phyloP scores from a whole-genome alignment of 2,329 filamentous ascomycete genomes.

The Ophiosphaerella korrae region DNA sequence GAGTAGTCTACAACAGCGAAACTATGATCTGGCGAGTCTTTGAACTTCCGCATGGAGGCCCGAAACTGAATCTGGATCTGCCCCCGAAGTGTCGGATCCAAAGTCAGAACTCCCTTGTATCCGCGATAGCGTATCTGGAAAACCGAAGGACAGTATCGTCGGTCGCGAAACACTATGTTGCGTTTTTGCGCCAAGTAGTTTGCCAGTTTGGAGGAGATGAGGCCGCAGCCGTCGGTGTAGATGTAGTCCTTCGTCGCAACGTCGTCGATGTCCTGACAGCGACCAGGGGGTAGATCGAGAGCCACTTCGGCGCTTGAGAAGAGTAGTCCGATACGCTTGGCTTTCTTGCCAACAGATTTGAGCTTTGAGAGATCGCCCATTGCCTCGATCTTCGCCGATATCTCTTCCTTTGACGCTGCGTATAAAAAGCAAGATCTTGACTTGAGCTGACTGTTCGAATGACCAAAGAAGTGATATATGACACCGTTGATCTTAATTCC shows the following conservation, averaged over 20 bases:
- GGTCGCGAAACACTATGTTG: constrained; percentile 45
- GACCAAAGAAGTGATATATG: constrained; percentile 51
- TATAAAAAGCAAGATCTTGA: constrained; percentile 49
- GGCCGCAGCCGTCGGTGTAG: constrained; percentile 52
- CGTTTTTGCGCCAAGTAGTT: constrained; percentile 38
- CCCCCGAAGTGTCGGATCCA: constrained; percentile 43
- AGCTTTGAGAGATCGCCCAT: constrained; percentile 51
- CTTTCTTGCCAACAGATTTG: constrained; percentile 52
- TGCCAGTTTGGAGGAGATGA: constrained; percentile 44
- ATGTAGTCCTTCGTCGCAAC: constrained; percentile 45
- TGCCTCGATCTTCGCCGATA: constrained; percentile 41
- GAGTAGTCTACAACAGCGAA: constrained; percentile 51
- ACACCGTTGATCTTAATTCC: constrained; percentile 46
- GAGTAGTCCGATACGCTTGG: constrained; percentile 51
- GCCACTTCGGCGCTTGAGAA: constrained; percentile 47
- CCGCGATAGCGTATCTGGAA: constrained; percentile 52
- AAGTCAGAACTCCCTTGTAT: constrained; percentile 51
- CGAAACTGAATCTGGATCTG: constrained; percentile 36
- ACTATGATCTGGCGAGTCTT: constrained; percentile 42
- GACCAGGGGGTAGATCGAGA: constrained; percentile 39
- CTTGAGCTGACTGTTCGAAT: constrained; percentile 53
- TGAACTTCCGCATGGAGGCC: constrained; percentile 52
- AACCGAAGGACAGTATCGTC: constrained; percentile 48
- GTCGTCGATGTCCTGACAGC: constrained; percentile 48
- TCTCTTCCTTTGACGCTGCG: constrained; percentile 42